A percentile compares a stretch with the other conserved stretches of the same genome.
phyloP scores from a whole-genome alignment of 345 rosid species.

The Citrus reticulata region DNA sequence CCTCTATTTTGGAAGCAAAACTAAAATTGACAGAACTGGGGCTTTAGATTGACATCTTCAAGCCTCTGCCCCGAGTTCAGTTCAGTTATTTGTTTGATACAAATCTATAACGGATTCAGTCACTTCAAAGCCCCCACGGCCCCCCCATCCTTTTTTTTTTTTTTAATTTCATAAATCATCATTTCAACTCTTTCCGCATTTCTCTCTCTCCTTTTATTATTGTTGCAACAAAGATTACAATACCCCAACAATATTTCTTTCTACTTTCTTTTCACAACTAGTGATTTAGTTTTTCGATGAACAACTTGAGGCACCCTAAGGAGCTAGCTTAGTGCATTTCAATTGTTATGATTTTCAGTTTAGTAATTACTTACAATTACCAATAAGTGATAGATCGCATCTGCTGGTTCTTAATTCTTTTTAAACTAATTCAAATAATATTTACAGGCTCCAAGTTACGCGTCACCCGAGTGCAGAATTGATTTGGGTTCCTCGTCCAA shows the following conservation, averaged over 20 bases:
- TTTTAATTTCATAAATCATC: constrained; percentile 17
- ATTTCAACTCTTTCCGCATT: constrained; percentile 4
- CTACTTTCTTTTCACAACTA: background rate
- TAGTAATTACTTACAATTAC: background rate
- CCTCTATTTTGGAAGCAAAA: constrained; percentile 24
- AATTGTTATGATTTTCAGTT: no score
- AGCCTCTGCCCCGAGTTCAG: constrained; percentile 14
- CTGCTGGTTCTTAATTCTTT: background rate
- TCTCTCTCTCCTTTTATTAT: constrained; percentile 11
- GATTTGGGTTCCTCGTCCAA: constrained; percentile 66
- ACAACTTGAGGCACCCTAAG: no score
- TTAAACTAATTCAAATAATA: background rate
- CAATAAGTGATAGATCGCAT: background rate
- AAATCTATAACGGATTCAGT: constrained; percentile 32
- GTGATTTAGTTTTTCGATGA: background rate
- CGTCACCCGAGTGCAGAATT: constrained; percentile 42
- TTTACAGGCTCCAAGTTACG: constrained; percentile 38
- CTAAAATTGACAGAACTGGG: background rate
- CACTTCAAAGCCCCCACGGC: constrained; percentile 32
- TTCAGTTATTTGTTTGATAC: constrained; percentile 8
- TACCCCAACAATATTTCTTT: background rate
- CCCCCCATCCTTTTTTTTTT: constrained; percentile 11
- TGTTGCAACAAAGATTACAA: background rate
- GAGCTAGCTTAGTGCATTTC: no score
- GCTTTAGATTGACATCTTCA: constrained; percentile 7